Conservation (phyloP, 495 filamentous ascomycete genomes). For the Penicillium paxilli region DNA sequence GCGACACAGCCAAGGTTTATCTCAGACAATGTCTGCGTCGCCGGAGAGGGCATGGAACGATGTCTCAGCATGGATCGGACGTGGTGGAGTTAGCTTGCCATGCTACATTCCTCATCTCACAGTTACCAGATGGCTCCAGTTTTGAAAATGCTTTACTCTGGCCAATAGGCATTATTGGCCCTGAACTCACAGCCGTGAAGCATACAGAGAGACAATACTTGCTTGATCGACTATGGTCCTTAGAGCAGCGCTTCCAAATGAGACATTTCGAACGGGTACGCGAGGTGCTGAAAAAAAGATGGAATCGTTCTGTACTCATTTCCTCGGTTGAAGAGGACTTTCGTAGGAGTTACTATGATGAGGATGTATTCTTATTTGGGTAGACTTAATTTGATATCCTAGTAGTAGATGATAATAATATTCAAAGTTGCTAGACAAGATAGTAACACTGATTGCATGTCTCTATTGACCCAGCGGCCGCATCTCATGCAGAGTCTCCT, state of each 20-base stretch:
- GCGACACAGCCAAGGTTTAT: not conserved
- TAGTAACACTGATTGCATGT: not conserved
- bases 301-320: not conserved
- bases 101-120: not conserved
- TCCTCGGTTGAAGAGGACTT: not conserved
- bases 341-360: not conserved
- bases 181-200: not conserved
- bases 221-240: not conserved
- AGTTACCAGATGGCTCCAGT: constrained; percentile 1
- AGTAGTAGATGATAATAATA: no score
- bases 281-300: not conserved
- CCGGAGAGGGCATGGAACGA: no score
- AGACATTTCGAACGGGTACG: constrained; percentile 5
- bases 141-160: constrained; percentile 6
- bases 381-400: not conserved
- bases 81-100: not conserved
- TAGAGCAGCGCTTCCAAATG: constrained; percentile 6
- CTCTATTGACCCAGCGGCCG: not conserved
- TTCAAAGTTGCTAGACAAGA: not conserved
- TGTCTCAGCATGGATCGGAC: not conserved
- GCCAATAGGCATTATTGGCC: constrained; percentile 7
- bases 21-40: not conserved
- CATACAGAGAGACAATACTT: not conserved
- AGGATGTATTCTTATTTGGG: constrained; percentile 1
- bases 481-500: constrained; percentile 4